Conservation (phyloP, 805 yeast species). For the Clavispora fructus region DNA sequence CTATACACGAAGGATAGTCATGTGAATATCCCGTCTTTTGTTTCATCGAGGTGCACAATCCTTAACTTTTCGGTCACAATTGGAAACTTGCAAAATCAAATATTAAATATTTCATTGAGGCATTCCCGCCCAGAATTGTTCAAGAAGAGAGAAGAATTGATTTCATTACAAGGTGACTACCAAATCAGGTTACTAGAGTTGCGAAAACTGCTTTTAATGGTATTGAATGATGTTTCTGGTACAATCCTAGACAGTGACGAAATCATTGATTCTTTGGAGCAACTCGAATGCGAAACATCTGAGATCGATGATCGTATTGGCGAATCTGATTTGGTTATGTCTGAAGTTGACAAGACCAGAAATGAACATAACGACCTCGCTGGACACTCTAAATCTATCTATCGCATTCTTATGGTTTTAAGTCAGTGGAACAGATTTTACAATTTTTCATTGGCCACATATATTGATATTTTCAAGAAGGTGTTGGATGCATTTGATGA, state of each 20-base stretch:
- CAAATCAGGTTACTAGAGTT: constrained; percentile 46
- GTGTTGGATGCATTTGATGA: constrained; percentile 14
- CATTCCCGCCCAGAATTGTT: constrained; percentile 65
- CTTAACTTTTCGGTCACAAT: constrained; percentile 72
- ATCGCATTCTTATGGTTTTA: constrained; percentile 36
- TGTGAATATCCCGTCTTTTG: constrained; percentile 43
- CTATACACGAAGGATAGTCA: constrained; percentile 58
- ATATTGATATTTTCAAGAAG: constrained; percentile 15
- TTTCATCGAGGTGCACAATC: constrained; percentile 57
- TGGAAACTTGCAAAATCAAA: constrained; percentile 57
- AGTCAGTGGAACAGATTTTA: constrained; percentile 47
- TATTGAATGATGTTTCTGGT: constrained; percentile 53
- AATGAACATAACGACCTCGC: constrained; percentile 52
- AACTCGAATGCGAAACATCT: constrained; percentile 56
- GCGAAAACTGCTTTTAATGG: constrained; percentile 54
- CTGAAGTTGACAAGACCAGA: constrained; percentile 45
- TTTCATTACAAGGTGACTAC: constrained; percentile 56
- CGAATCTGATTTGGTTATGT: constrained; percentile 53
- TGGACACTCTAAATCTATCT: constrained; percentile 46
- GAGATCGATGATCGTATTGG: constrained; percentile 48
- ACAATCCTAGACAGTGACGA: constrained; percentile 64
- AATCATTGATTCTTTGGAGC: constrained; percentile 55
- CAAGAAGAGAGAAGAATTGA: constrained; percentile 46
- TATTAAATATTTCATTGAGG: constrained; percentile 52
- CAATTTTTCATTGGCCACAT: constrained; percentile 46